Base-by-base conservation (phyloP, 768 basidiomycete genomes). In the Gloeopeniophorella convolvens region DNA sequence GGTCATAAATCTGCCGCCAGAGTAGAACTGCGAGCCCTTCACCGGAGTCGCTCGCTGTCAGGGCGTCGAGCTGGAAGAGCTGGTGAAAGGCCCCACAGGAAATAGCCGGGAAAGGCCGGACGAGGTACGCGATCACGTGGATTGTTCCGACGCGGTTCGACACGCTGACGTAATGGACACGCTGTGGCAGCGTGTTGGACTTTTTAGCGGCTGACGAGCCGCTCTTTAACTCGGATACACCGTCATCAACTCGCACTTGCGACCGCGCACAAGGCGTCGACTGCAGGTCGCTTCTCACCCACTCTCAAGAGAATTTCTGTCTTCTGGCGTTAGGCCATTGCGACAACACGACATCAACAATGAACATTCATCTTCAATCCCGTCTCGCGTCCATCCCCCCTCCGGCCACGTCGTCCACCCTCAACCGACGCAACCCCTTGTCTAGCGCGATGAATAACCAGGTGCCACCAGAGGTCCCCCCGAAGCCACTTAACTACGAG, bases 251-350 rank as follows among this genome's bases (percentile, higher is more conserved):
- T n/a, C n/a, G 32, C 35, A 31, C 37, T 27, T 33, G 18, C 18
- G 18, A 26, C n/a, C 42, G 41, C 35, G 36, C 41, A 13, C 15
- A 5, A 37, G 34, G 40, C 32, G 39, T 43, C 41, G 39, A 43
- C 41, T 28, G n/a, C 45, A 23, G 15, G 39, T 36, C 27, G 9
- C 10, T 5, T 35, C 20, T 30, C 43, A 20, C 34, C 24, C 42
- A 27, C 20, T n/a, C n/a, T n/a, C n/a, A n/a, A n/a, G n/a, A 43
- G 12, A 35, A 24, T 23, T 21, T 15, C 26, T 33, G 23, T 33
- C 16, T 48, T 57, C 43, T 31, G 55, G 57, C 53, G 57, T 56
- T 56, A 58, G 50, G 55, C 57, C 55, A 50, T 36, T 42, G 48
- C 48, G 42, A 58, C 47, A 28, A 51, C n/a, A n/a, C n/a, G n/a